Percentiles rank a stretch among this genome's conserved stretches.
These are phyloP conservation scores for Thelonectria blattea DNA, from an alignment of 2,329 filamentous ascomycete genomes.

Conservation along the genomic window DNA sequence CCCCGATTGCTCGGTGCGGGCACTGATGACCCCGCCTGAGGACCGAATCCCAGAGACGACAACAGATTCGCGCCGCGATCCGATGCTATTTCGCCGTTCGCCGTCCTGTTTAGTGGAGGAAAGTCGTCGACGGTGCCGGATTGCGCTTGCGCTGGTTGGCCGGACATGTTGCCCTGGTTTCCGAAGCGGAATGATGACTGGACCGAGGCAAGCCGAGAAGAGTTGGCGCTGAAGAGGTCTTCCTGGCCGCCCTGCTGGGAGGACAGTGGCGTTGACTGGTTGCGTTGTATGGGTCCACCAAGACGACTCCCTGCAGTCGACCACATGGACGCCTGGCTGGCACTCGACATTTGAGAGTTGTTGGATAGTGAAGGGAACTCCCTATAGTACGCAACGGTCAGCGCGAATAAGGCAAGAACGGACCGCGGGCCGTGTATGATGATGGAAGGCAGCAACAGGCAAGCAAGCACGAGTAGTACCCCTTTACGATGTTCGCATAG, in stretches of 20 bases:
- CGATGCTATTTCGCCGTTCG: slow-evolving; percentile 63
- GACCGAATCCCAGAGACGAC: slow-evolving; percentile 60
- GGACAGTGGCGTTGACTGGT: slow-evolving; percentile 56
- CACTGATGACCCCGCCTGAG: slow-evolving; percentile 48
- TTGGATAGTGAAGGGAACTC: slow-evolving; percentile 72
- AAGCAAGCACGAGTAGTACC: slow-evolving; percentile 29
- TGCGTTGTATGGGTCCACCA: slow-evolving; percentile 57
- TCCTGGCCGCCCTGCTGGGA: slow-evolving; percentile 60
- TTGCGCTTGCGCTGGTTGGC: slow-evolving; percentile 55
- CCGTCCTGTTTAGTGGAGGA: slow-evolving; percentile 64
- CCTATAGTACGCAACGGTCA: slow-evolving; percentile 46
- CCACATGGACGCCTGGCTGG: slow-evolving; percentile 61
- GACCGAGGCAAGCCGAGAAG: slow-evolving; percentile 45
- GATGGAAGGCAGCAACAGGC: not conserved
- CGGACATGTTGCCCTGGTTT: slow-evolving; percentile 49
- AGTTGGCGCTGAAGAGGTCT: slow-evolving; percentile 51
- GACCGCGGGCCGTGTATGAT: not conserved
- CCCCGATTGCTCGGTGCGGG: slow-evolving; percentile 53
- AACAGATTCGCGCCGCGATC: slow-evolving; percentile 60
- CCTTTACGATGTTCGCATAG: slow-evolving; percentile 43
- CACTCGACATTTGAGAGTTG: slow-evolving; percentile 59
- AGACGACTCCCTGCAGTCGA: slow-evolving; percentile 56
- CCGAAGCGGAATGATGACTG: slow-evolving; percentile 62
- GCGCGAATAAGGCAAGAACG: not conserved
- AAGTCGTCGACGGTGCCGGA: slow-evolving; percentile 64